Base-by-base conservation (phyloP, 1,284 basidiomycete species). In the Tremellales sp. region DNA sequence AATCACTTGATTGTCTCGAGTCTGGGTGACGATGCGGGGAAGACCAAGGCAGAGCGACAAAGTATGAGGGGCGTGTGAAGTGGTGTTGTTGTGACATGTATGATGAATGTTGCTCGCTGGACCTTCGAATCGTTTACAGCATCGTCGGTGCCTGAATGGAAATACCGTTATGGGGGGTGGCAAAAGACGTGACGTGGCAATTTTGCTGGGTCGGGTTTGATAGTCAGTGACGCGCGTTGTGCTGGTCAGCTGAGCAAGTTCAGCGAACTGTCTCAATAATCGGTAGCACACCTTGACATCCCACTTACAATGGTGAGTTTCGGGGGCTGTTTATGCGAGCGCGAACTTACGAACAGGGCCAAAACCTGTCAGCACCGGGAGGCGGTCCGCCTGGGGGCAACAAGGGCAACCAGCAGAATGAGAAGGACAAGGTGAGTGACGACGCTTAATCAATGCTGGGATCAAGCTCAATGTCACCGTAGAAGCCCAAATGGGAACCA, bases 401-500 rank as follows among this genome's bases (percentile, higher is more conserved):
- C 74, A 75, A 64, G 70, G 70, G 51, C 48, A 50, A 60, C 46
- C 67, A 76, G 58, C 80, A 84, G 61, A 81, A 84, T 61, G 78
- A 78, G 39, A 85, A 84, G 58, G 70, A 82, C 48, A 85, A 84
- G 68, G 75, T 72, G 29, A 41, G 66, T 49, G 12, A 3, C 21
- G 10, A 37, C 3, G 7, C 11, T n/a, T 23, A n/a, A 47, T 25
- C 29, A 8, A 15, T 8, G 29, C 29, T 31, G 29, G 15, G 10
- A 31, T 31, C 8, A 15, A 31, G 10, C 29, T n/a, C n/a, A n/a
- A n/a, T n/a, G n/a, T n/a, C n/a, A n/a, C n/a, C n/a, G n/a, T 51
- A 58, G 64, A 68, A 65, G 91, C 60, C 70, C 26, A 97, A 97
- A 78, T 99, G 94, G 93, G 96, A 98, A 74, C 93, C 96, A 11